Base-by-base conservation (phyloP, 805 yeast species). In the Candida nitratophila region DNA sequence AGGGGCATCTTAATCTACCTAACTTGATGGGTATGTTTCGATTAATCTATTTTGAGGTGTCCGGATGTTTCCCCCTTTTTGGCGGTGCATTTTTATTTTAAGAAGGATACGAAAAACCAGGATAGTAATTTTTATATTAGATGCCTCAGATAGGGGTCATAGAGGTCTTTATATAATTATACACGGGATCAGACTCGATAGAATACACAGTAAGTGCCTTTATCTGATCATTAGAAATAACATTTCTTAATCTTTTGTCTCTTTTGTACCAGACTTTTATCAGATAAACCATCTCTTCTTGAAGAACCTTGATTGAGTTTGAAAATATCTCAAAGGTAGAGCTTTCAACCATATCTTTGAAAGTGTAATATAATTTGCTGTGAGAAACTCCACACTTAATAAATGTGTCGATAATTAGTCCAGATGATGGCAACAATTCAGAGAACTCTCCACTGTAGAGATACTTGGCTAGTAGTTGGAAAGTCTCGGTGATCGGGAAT, bases 401-500 rank as follows among this genome's bases (percentile, higher is more conserved):
- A 52, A 85, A 83, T 27, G 82, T 70, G 40, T 82, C 83, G 7
- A 78, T 74, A 30, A 84, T 66, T 3, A 73, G 66, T 7, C 90
- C 91, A 6, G 62, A 57, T 15, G 54, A 44, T 8, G 57, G 54
- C 2, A 15, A 17, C 2, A 20, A 3, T 1, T 20, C 29, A 22
- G 51, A 42, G 22, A 48, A 50, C 37, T 55, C 55, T 1, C 48
- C 43, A 26, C 51, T 47, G 43, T 69, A 66, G 35, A 83, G 68
- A 52, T 79, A 72, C 50, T 75, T 76, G 50, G 82, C 71, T 39
- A 86, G 66, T 47, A 83, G 68, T 46, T 86, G 83, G 51, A 87
- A 69, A 39, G 90, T 68, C 44, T 79, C 81, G 50, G 77, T 77
- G 7, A 86, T 71, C 17, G 96, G 95, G 68, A 90, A 88, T 3